These are phyloP conservation scores for Tricharina praecox DNA, from an alignment of 495 filamentous ascomycete genomes.

Conservation along the genomic window DNA sequence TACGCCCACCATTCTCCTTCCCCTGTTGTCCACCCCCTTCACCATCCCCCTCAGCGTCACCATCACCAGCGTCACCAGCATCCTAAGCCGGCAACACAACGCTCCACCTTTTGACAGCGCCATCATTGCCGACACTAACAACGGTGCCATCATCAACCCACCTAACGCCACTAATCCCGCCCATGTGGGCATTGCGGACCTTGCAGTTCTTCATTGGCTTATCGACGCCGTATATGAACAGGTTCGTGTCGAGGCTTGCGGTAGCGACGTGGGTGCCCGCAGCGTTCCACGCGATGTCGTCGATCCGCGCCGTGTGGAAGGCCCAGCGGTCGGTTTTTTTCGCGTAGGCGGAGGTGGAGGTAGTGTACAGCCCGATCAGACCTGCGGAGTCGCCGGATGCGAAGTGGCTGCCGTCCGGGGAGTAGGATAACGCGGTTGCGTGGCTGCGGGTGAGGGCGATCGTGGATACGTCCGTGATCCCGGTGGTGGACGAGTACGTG, in stretches of 20 bases:
- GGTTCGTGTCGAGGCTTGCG: conserved; percentile 72
- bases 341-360: conserved; percentile 33
- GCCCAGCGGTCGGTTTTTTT: conserved; percentile 69
- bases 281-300: conserved; percentile 63
- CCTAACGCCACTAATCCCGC: conserved; percentile 73
- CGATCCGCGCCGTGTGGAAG: conserved; percentile 76
- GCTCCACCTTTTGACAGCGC: conserved; percentile 76
- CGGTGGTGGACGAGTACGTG: conserved; percentile 35
- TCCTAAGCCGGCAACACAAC: conserved; percentile 34
- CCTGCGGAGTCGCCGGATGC: conserved; percentile 71
- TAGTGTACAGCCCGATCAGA: conserved; percentile 63
- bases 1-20: too few species aligned
- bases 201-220: conserved; percentile 69
- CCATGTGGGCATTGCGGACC: conserved; percentile 74
- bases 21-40: too few species aligned
- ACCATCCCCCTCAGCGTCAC: too few species aligned
- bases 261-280: conserved; percentile 62
- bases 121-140: conserved; percentile 69
- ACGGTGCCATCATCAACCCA: conserved; percentile 58
- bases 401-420: conserved; percentile 49
- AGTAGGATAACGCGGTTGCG: conserved; percentile 59
- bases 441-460: conserved; percentile 37
- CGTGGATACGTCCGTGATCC: conserved; percentile 31
- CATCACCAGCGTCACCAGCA: too few species aligned
- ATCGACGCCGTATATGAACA: conserved; percentile 72